Evolutionary conservation across 495 filamentous ascomycete genomes (phyloP).

Genomic region (Aspergillus nanangensis): DNA sequence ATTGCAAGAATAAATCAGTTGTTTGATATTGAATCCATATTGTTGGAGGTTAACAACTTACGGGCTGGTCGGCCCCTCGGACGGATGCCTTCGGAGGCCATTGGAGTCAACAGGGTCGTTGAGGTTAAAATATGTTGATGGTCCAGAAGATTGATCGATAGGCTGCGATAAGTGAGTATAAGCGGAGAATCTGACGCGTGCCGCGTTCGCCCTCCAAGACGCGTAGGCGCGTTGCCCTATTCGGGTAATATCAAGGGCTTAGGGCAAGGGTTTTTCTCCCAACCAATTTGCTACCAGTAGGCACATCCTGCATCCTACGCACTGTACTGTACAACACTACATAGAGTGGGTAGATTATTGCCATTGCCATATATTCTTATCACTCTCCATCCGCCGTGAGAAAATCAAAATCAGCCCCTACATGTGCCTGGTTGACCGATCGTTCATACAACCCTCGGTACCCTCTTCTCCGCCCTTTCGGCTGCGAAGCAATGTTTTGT

Average conservation of each 20-base stretch:
- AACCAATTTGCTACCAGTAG: too few relatives aligned
- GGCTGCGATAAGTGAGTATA: neutral
- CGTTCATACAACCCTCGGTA: slow-evolving; percentile 63
- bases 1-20: neutral
- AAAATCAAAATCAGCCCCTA: slow-evolving; percentile 64
- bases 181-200: neutral
- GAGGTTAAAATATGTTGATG: neutral
- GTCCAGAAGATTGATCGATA: too few relatives aligned
- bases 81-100: slow-evolving; percentile 37
- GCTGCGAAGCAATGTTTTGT: slow-evolving; percentile 22
- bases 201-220: slow-evolving; percentile 6
- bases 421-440: slow-evolving; percentile 59
- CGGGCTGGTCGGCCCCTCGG: slow-evolving; percentile 43
- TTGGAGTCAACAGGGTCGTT: slow-evolving; percentile 9
- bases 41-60: slow-evolving; percentile 17
- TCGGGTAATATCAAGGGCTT: slow-evolving; percentile 30
- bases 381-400: slow-evolving; percentile 43
- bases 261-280: too few relatives aligned
- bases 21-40: neutral
- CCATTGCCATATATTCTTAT: neutral
- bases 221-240: slow-evolving; percentile 28
- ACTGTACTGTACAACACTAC: too few relatives aligned
- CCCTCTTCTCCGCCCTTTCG: slow-evolving; percentile 43
- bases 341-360: too few relatives aligned
- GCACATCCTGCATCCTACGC: too few relatives aligned